Base-by-base conservation (phyloP, 2,329 filamentous ascomycete species). In the Akanthomyces dipterigenus region DNA sequence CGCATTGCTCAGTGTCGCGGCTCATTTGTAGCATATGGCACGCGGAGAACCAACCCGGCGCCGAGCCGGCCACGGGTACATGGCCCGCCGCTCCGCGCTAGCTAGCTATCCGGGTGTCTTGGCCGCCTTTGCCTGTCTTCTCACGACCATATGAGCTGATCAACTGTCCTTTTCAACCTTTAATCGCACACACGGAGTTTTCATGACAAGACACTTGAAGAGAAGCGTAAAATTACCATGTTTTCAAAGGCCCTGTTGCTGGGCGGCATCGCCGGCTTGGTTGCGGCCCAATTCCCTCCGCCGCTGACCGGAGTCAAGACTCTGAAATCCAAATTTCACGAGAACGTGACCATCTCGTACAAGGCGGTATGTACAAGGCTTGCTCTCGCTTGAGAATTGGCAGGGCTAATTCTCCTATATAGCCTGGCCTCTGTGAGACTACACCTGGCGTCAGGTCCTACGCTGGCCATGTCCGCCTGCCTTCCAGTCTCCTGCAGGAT, bases 381-480 rank as follows among this genome's bases (percentile, higher is more conserved):
- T 81, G 0, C 65, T 80, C 12, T 81, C 79, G 76, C 75, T 6
- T 74, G 71, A 42, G 64, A 72, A 36, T 67, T 82, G 1, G 63
- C 69, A 1, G 70, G 78, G 0, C 40, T 55, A 0, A 77, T 80
- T 3, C 8, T 48, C 6, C 36, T 43, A 1, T 24, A 45, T 42
- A 80, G 86, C 83, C 61, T 82, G 86, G 74, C 71, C 77, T 70
- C 82, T 87, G 65, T 76, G 82, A 67, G 84, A 87, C 73, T 56
- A 79, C 65, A 70, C 78, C 57, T 75, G 88, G 75, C 76, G 85
- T 76, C 81, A 88, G 73, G 82, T 87, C 74, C 73, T 88, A 85
- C 70, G 79, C 84, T 9, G 87, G 87, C 64, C 87, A 88, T 73
- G 81, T 89, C 57, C 77, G 78, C 63, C 70, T 88, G 57, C 78